These are phyloP conservation scores for Annulohypoxylon stygium DNA, from an alignment of 495 filamentous ascomycete species.

Conservation along the genomic window DNA sequence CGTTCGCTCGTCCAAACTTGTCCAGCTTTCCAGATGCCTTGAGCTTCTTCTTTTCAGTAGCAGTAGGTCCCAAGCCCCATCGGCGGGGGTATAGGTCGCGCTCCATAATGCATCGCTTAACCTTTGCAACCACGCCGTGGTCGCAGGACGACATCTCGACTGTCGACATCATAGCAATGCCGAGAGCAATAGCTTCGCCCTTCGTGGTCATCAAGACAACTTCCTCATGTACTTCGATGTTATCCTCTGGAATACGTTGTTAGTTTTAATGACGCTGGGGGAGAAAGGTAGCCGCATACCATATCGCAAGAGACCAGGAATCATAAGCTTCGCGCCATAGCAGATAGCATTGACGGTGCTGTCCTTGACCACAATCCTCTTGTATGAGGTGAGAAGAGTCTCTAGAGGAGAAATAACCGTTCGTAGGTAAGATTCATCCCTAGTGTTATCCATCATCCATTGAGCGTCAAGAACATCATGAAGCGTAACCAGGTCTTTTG, in stretches of 20 bases:
- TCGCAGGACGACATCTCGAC: conserved; percentile 92
- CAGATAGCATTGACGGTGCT: conserved; percentile 90
- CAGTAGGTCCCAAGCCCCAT: conserved; percentile 94
- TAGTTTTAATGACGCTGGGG: conserved; percentile 17
- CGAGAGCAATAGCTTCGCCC: conserved; percentile 96
- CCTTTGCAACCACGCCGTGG: conserved; percentile 96
- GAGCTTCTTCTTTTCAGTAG: conserved; percentile 97
- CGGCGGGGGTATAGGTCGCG: conserved; percentile 93
- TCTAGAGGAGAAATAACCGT: conserved; percentile 91
- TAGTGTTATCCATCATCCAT: conserved; percentile 90
- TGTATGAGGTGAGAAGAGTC: conserved; percentile 89
- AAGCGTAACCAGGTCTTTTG: conserved; percentile 86
- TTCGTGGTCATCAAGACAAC: conserved; percentile 98
- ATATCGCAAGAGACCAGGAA: conserved; percentile 92
- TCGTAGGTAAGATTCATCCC: conserved; percentile 89
- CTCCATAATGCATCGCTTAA: conserved; percentile 99
- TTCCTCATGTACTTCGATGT: conserved; percentile 90
- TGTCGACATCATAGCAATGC: conserved; percentile 94
- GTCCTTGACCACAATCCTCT: conserved; percentile 97
- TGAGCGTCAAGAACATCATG: conserved; percentile 97
- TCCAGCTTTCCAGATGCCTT: conserved; percentile 98
- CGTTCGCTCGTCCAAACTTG: conserved; percentile 94
- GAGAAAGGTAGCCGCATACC: conserved; percentile 62
- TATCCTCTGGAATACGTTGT: conserved; percentile 69
- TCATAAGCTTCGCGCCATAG: conserved; percentile 98